Conservation (phyloP, 2,329 filamentous ascomycete genomes). For the Magnaporthiopsis rhizophila region DNA sequence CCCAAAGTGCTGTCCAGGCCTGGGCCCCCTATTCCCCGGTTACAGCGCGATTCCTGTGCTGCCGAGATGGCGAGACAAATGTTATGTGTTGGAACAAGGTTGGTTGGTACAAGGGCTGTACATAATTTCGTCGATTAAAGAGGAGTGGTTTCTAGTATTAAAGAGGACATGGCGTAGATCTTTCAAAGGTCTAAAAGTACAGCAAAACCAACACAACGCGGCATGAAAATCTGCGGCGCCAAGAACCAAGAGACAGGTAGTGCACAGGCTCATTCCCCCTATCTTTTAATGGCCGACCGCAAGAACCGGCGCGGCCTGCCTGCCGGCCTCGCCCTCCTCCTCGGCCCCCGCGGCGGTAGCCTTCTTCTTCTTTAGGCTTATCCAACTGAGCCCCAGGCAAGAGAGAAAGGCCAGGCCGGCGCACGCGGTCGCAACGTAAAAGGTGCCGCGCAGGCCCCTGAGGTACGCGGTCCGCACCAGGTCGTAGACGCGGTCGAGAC, state of each 20-base stretch:
- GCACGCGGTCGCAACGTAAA: conserved; percentile 3
- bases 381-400: not conserved
- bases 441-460: conserved; percentile 1
- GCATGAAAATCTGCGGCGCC: too few species aligned
- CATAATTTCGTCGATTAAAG: not conserved
- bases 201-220: not conserved
- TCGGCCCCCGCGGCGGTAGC: not conserved
- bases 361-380: conserved; percentile 6
- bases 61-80: not conserved
- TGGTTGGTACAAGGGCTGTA: not conserved
- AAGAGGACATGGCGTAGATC: not conserved
- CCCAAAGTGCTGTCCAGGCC: too few species aligned
- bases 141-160: not conserved
- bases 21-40: not conserved
- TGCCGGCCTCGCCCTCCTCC: not conserved
- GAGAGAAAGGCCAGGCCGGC: not conserved
- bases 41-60: not conserved
- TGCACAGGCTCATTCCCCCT: too few species aligned
- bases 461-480: conserved; percentile 3
- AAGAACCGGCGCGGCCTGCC: not conserved
- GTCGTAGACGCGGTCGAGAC: conserved; percentile 1
- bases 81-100: not conserved
- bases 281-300: not conserved
- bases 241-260: too few species aligned
- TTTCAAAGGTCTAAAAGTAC: not conserved